Percentiles rank a stretch among this genome's conserved stretches.
phyloP scores from a whole-genome alignment of 306 rosid genomes.

The Cicer chorassanicum region DNA sequence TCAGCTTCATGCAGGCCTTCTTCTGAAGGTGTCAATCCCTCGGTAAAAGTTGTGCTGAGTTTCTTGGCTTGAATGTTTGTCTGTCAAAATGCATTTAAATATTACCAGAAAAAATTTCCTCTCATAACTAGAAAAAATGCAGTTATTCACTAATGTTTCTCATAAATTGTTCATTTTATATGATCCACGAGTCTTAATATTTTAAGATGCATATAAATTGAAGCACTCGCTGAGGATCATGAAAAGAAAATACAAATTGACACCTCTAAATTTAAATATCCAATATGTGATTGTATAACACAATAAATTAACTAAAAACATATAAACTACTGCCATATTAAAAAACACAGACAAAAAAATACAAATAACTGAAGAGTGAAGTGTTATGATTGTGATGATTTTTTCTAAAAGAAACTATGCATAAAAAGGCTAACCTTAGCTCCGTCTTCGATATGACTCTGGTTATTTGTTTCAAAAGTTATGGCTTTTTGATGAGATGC shows the following conservation, averaged over 20 bases:
- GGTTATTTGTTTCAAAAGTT: slow-evolving; percentile 49
- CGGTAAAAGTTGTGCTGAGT: slow-evolving; percentile 37
- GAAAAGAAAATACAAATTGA: slow-evolving; percentile 3
- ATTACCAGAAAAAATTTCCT: slow-evolving; percentile 32
- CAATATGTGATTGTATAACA: slow-evolving; percentile 8
- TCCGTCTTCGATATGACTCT: slow-evolving; percentile 49
- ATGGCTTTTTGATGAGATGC: slow-evolving; percentile 45
- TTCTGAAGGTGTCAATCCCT: slow-evolving; percentile 48
- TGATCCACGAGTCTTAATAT: not conserved
- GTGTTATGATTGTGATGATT: slow-evolving; percentile 1
- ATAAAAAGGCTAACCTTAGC: slow-evolving; percentile 53
- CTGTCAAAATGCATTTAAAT: slow-evolving; percentile 57
- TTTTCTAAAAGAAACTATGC: not conserved
- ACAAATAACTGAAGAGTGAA: not conserved
- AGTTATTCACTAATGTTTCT: slow-evolving; percentile 1
- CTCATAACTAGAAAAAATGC: slow-evolving; percentile 1
- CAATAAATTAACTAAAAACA: slow-evolving; percentile 8
- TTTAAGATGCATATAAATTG: slow-evolving; percentile 32
- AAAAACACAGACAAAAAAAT: no score
- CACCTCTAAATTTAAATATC: slow-evolving; percentile 13
- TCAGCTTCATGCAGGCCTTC: slow-evolving; percentile 39
- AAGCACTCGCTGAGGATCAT: slow-evolving; percentile 22
- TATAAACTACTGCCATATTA: not conserved
- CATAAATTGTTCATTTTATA: not conserved
- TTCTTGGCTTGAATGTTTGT: slow-evolving; percentile 49